Base-by-base conservation (phyloP, 768 basidiomycete genomes). In the Chalciporus pseudorubinellus region DNA sequence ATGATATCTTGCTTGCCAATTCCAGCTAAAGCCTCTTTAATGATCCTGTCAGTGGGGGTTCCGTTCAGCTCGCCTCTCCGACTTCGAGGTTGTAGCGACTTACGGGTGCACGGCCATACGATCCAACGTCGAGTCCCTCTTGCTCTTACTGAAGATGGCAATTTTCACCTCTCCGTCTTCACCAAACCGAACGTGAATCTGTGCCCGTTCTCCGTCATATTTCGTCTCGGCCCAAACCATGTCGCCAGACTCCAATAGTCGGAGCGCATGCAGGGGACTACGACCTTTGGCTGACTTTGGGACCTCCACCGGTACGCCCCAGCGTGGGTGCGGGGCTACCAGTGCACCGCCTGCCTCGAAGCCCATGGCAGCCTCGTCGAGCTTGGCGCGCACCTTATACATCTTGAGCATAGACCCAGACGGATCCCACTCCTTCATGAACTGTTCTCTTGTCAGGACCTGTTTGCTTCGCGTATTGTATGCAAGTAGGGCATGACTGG, bases 181-280 rank as follows among this genome's bases (percentile, higher is more conserved):
- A 5, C 61, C 53, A 2, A 85, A 62, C 61, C 85, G 75, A 20
- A 93, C 79, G 62, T 98, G 94, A 22, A 95, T 92, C 59, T 98
- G 94, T 48, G 92, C 86, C n/a, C 94, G 79, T 68, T 95, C 93
- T 10, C 94, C 94, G 51, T 95, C 94, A 65, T 95, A 95, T 67
- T 98, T 98, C 0, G 85, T 93, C 70, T 98, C 94, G 2, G 87
- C 89, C 82, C 88, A 95, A 9, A 93, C 74, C 39, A 48, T 46
- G 21, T 53, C 51, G 12, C 58, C 51, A 8, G 50, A 55, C 16
- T 65, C 57, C 13, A 70, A 52, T 22, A 64, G 68, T 11, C 75
- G 71, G 41, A 89, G 67, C 16, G 82, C 84, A 44, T 87, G 77
- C 11, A 70, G 57, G 39, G 83, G 80, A 4, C 81, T 74, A 45